Percentiles rank a stretch among this genome's conserved stretches.
phyloP scores from a whole-genome alignment of 2,329 filamentous ascomycete genomes.

The Diaporthe amygdali region DNA sequence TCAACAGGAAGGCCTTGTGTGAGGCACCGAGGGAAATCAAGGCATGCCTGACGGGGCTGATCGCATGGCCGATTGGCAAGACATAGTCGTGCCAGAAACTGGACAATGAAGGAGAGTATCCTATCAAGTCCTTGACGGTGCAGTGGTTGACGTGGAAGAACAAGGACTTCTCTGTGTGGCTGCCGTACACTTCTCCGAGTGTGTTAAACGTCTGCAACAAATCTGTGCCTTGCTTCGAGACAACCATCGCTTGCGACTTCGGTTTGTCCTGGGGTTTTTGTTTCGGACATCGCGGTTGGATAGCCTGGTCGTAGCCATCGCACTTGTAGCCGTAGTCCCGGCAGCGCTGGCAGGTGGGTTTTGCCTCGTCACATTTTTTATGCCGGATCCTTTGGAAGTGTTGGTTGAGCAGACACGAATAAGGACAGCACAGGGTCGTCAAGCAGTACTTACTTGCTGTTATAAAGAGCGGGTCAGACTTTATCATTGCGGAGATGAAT shows the following conservation, averaged over 20 bases:
- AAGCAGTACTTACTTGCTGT: conserved; percentile 1
- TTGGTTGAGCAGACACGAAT: not conserved
- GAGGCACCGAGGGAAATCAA: conserved; percentile 3
- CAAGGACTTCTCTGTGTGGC: not conserved
- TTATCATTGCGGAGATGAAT: not conserved
- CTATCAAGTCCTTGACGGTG: not conserved
- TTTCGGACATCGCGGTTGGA: not conserved
- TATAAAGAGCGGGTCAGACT: not conserved
- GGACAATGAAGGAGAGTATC: not conserved
- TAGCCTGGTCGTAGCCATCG: not conserved
- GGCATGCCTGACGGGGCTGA: not conserved
- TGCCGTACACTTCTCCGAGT: not conserved
- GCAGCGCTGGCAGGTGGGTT: not conserved
- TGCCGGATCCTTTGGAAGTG: not conserved
- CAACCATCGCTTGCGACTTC: not conserved
- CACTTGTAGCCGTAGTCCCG: conserved; percentile 1
- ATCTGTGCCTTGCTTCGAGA: not conserved
- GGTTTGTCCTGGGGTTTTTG: not conserved
- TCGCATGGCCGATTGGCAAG: not conserved
- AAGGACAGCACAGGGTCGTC: not conserved
- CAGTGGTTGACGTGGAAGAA: not conserved
- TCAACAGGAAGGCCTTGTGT: not conserved
- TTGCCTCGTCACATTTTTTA: not conserved
- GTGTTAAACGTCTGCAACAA: not conserved
- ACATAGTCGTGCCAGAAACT: not conserved